Evolutionary conservation across 768 basidiomycete genomes (phyloP), one percentile per base, ranked within the genome.

Genomic region (Boletus patriciae): DNA sequence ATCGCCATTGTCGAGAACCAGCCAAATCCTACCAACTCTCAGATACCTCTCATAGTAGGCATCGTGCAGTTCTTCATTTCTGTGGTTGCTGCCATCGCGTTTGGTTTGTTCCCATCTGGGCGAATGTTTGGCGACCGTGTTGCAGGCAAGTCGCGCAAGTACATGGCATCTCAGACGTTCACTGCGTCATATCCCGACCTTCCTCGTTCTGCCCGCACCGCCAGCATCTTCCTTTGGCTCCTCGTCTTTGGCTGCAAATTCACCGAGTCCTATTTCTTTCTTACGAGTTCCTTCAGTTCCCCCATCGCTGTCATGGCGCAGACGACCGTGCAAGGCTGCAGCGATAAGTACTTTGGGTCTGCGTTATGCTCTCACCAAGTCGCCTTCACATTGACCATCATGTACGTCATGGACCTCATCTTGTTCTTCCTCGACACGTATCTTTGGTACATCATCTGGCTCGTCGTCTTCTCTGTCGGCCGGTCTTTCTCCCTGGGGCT

Each of bases 371-470:
- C 84, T 37, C 94, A 97, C 67, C 97, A 99, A 57, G 90, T 97
- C 40, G 84, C 89, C 0, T 99, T 98, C 76, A 88, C 97, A 0
- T 83, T 99, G 58, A 79, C 95, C 40, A 94, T 98, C 81, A 99
- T 98, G 96, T 98, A 96, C 78, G 72, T 97, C 74, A 98, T 99
- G 97, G 97, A 99, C 70, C 76, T 99, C 62, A 80, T 92, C 55
- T 79, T 99, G 64, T 99, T 98, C 86, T 99, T 99, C 85, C 78
- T 99, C 76, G 97, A 99, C 80, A 99, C 97, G 45, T 99, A 98
- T 80, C 77, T 99, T 44, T 99, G 97, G 97, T 99, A 97, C 77
- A 93, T 98, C 78, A 94, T 98, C 71, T 98, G 96, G 96, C 84
- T 94, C 66, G 94, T 96, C 61, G 88, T 96, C 64, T 94, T 95